Evolutionary conservation across 2,329 filamentous ascomycete species (phyloP).

Genomic region (Chalaropsis thielavioides): DNA sequence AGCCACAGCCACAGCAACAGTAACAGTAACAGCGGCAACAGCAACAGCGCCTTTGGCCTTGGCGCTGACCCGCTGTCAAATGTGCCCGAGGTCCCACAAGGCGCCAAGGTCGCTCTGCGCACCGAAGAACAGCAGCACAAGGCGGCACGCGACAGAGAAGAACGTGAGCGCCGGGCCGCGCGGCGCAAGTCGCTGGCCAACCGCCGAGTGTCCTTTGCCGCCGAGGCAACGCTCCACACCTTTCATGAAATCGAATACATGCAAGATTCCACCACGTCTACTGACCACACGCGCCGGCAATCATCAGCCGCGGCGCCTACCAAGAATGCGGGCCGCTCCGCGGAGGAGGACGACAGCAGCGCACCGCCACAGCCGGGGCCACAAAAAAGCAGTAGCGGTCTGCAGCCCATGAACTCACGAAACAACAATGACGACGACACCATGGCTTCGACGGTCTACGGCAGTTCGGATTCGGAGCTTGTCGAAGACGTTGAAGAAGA

Average conservation of each 20-base stretch:
- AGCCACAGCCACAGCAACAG: neutral
- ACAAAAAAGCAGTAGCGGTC: constrained; percentile 47
- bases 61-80: constrained; percentile 15
- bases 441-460: constrained; percentile 66
- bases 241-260: constrained; percentile 87
- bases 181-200: constrained; percentile 87
- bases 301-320: neutral
- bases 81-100: constrained; percentile 21
- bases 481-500: constrained; percentile 40
- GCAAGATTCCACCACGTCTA: constrained; percentile 73
- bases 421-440: constrained; percentile 51
- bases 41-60: constrained; percentile 11
- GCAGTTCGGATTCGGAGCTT: constrained; percentile 41
- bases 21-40: neutral
- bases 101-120: constrained; percentile 44
- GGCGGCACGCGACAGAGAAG: constrained; percentile 53
- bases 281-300: constrained; percentile 56
- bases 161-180: constrained; percentile 66
- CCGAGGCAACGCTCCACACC: constrained; percentile 91
- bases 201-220: constrained; percentile 88
- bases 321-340: neutral
- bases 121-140: constrained; percentile 59
- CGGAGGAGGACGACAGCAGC: constrained; percentile 28
- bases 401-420: constrained; percentile 41
- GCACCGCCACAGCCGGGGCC: constrained; percentile 20